Base-by-base conservation (phyloP, 2,329 filamentous ascomycete species). In the Cyphellophora attinorum region DNA sequence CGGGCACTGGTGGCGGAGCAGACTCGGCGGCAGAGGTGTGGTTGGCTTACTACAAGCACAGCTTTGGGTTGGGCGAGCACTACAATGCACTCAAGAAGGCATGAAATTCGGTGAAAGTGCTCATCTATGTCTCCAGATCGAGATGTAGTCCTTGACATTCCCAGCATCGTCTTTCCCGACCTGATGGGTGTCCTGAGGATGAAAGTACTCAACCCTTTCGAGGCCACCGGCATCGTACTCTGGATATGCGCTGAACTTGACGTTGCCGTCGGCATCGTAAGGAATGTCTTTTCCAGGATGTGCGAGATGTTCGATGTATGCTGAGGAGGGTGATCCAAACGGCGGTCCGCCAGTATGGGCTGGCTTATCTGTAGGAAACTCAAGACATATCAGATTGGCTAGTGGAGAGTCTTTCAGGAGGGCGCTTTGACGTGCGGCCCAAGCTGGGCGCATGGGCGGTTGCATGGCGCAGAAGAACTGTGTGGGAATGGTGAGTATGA, bases 11-110 rank as follows among this genome's bases (percentile, higher is more conserved):
- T 6, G 14, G 13, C 11, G 25, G 66, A 61, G 13, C 53, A 47
- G 15, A 53, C 50, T 5, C 48, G 11, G 54, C 59, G 17, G 61
- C 59, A 3, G 59, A 59, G 12, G 70, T 93, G 33, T 96, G 91
- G 89, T 58, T 98, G 58, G 89, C 86, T 21, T 98, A 96, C 59
- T 96, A 96, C 60, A 73, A 83, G 50, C 86, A 95, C 63, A 85
- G 84, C 31, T 96, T 93, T 58, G 89, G 89, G 2, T 65, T 98
- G 32, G 91, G 91, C 10, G 91, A 96, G 64, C 91, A 98, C 62
- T 98, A 98, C 61, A 98, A 98, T 56, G 93, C 88, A 34, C 60
- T 98, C 55, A 72, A 66, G 51, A 55, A 41, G 33, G 19, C n/a
- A 31, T 19, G 6, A 37, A 27, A 16, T n/a, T 11, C 32, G 6